These are phyloP conservation scores for Jatropha podagrica DNA, from an alignment of 441 rosid genomes.

Conservation along the genomic window DNA sequence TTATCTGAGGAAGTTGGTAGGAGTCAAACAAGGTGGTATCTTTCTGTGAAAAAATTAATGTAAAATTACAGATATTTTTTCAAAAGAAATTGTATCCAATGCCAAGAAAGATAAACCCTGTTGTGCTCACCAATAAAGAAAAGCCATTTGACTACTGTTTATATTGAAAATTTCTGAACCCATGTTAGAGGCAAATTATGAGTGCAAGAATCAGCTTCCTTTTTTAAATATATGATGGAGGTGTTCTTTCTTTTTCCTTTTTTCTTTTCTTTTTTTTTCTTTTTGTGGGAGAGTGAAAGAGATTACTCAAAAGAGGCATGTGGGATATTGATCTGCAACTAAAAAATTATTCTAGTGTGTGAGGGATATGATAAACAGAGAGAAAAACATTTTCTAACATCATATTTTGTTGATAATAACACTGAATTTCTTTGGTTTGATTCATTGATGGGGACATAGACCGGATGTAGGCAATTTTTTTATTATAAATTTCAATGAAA, in stretches of 20 bases:
- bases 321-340: neutral
- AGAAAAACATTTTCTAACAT: neutral
- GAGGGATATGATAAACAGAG: neutral
- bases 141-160: neutral
- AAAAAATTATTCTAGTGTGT: neutral
- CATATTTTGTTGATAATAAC: neutral
- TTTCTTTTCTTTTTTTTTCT: no score
- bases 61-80: neutral
- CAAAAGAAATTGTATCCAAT: neutral
- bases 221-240: no score
- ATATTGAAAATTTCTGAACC: neutral
- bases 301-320: neutral
- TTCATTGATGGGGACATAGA: no score
- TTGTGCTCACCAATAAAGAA: neutral
- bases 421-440: no score
- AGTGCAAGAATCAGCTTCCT: slow-evolving; percentile 15
- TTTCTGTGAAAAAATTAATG: neutral
- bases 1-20: neutral
- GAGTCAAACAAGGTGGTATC: neutral
- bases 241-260: no score
- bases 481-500: neutral
- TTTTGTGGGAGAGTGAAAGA: neutral
- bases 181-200: slow-evolving; percentile 13
- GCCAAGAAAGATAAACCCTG: neutral
- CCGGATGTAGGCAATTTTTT: no score